Base-by-base conservation (phyloP, 2,329 filamentous ascomycete genomes). In the Dactylellina parvicollis region DNA sequence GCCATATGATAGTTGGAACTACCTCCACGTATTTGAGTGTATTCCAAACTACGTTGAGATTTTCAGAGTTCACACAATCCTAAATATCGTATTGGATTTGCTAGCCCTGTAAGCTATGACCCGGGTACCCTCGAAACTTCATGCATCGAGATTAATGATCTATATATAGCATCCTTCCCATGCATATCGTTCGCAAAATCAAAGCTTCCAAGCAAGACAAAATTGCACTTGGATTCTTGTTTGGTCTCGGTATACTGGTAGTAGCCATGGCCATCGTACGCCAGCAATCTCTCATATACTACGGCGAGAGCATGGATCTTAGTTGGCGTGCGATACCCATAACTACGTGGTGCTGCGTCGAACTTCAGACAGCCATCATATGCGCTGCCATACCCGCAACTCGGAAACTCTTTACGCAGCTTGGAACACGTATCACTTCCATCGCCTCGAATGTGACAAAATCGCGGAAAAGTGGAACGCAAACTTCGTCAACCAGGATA, bases 1-100 rank as follows among this genome's bases (percentile, higher is more conserved):
- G 20, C 49, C 49, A 4, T 36, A 54, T 26, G 49, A 54, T 22
- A 34, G 26, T 14, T 54, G 49, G 49, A 54, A 54, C n/a, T 54
- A 54, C 16, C 28, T 54, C 2, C 49, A 18, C 18, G 26, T 34
- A n/a, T 34, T 18, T n/a, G 18, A 34, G 16, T 54, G 49, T 22
- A 54, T 54, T 36, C n/a, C 49, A 7, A 38, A 10, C 4, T 54
- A 54, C 14, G 32, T 36, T 36, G 14, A 54, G 14, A 16, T 54
- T n/a, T 34, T 22, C 16, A 4, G 4, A 3, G 49, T 28, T 3
- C 49, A 54, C 22, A 36, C 28, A 22, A 54, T 54, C 16, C 24
- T 54, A 3, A 54, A 22, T 22, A 54, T 54, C 10, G 24, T 54
- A 10, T n/a, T 54, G n/a, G 49, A 54, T 24, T 34, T 34, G 5